These are phyloP conservation scores for Protomyces arabidopsidicola DNA, from an alignment of 1,139 yeast species.

Conservation along the genomic window DNA sequence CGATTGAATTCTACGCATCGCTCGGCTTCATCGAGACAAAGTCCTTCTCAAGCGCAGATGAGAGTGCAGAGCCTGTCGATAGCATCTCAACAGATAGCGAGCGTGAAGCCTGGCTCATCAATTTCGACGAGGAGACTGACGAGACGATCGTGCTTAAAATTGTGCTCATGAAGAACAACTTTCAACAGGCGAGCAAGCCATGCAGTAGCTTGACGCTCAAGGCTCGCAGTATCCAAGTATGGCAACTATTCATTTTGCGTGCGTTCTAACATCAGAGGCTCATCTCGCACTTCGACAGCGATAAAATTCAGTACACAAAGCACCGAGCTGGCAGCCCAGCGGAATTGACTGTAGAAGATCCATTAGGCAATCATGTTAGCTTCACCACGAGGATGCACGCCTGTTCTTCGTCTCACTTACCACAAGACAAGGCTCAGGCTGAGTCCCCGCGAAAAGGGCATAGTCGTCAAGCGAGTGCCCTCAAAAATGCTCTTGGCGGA, in stretches of 20 bases:
- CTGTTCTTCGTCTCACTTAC: slow-evolving; percentile 33
- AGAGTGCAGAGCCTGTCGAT: slow-evolving; percentile 25
- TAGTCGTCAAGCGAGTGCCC: not conserved
- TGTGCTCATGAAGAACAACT: slow-evolving; percentile 36
- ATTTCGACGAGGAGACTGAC: slow-evolving; percentile 44
- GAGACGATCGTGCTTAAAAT: slow-evolving; percentile 39
- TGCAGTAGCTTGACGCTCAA: not conserved
- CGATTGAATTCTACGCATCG: slow-evolving; percentile 51
- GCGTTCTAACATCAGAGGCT: slow-evolving; percentile 5
- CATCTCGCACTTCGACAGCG: not conserved
- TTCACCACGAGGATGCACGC: slow-evolving; percentile 46
- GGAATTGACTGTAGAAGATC: slow-evolving; percentile 54
- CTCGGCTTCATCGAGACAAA: slow-evolving; percentile 54
- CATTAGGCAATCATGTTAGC: slow-evolving; percentile 57
- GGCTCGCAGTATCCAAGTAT: not conserved
- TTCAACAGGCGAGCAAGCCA: slow-evolving; percentile 39
- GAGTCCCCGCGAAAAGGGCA: not conserved
- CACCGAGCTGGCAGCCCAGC: slow-evolving; percentile 35
- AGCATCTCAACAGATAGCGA: slow-evolving; percentile 35
- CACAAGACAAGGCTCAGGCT: not conserved
- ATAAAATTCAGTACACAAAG: not conserved
- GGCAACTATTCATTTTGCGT: slow-evolving; percentile 34
- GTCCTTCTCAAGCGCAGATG: slow-evolving; percentile 45
- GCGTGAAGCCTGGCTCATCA: slow-evolving; percentile 55
- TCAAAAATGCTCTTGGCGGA: slow-evolving; percentile 19